Evolutionary conservation across 441 rosid genomes (phyloP).

Genomic region (Geranium incanum): DNA sequence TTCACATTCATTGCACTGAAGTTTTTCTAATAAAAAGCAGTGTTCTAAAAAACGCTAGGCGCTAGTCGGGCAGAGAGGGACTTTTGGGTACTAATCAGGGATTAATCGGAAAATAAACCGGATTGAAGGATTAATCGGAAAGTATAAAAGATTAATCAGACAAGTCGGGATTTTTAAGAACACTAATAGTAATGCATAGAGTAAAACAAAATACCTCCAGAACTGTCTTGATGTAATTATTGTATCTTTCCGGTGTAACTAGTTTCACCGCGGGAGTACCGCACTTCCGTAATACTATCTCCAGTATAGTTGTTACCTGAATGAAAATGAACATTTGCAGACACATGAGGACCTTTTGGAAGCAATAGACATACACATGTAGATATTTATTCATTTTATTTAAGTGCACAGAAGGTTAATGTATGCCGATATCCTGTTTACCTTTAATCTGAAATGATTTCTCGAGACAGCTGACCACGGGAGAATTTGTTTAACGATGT

Average conservation of each 20-base stretch:
- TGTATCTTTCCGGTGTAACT: slow-evolving; percentile 65
- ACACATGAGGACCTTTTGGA: slow-evolving; percentile 11
- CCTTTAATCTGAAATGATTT: slow-evolving; percentile 84
- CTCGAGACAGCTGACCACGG: slow-evolving; percentile 85
- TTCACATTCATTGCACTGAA: no score
- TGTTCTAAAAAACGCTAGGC: no score
- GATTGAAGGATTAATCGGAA: no score
- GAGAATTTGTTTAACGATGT: slow-evolving; percentile 47
- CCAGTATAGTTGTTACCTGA: slow-evolving; percentile 78
- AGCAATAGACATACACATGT: not conserved
- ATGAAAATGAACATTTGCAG: slow-evolving; percentile 15
- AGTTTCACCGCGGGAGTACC: slow-evolving; percentile 59
- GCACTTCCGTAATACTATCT: slow-evolving; percentile 77
- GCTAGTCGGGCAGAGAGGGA: no score
- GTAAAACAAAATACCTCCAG: slow-evolving; percentile 41
- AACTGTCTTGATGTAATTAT: slow-evolving; percentile 58
- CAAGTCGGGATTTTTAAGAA: no score
- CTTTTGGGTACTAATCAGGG: no score
- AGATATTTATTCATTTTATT: not conserved
- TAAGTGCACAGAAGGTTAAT: not conserved
- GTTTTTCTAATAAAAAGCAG: no score
- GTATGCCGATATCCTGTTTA: slow-evolving; percentile 14
- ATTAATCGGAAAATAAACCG: no score
- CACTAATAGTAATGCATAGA: not conserved
- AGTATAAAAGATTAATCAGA: no score